These are phyloP conservation scores for Lolium multiflorum DNA, from an alignment of 176 grass and related monocot species.

Conservation along the genomic window DNA sequence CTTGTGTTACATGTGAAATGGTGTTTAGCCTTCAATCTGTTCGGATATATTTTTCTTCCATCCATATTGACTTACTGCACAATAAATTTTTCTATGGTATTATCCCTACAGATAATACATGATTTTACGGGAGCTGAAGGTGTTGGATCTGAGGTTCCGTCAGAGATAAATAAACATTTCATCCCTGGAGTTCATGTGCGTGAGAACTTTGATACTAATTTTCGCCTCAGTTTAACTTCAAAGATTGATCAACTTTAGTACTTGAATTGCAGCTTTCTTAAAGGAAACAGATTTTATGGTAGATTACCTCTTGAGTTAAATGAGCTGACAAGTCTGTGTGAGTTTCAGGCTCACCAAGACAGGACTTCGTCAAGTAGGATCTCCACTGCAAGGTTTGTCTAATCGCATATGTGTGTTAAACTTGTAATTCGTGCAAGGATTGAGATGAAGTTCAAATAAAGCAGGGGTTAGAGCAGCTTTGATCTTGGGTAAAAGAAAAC, in stretches of 20 bases:
- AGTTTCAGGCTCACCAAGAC: slow-evolving; percentile 37
- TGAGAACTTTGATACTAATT: slow-evolving; percentile 20
- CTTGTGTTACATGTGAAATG: neutral
- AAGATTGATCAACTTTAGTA: slow-evolving; percentile 3
- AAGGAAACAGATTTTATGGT: slow-evolving; percentile 53
- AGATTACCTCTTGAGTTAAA: slow-evolving; percentile 26
- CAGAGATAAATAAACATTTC: slow-evolving; percentile 44
- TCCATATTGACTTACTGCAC: slow-evolving; percentile 26
- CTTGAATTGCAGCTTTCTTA: slow-evolving; percentile 48
- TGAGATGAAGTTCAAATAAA: slow-evolving; percentile 9
- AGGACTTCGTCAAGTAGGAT: slow-evolving; percentile 26
- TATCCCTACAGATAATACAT: slow-evolving; percentile 55
- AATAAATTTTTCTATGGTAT: slow-evolving; percentile 63
- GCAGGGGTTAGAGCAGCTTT: neutral
- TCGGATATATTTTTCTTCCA: slow-evolving; percentile 3
- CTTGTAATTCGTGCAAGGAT: slow-evolving; percentile 1
- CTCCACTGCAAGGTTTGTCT: slow-evolving; percentile 38
- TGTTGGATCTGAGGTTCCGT: slow-evolving; percentile 63
- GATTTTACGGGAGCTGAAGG: slow-evolving; percentile 45
- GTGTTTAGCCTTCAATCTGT: neutral
- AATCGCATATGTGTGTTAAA: neutral
- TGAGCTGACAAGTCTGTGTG: slow-evolving; percentile 28
- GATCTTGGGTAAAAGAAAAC: neutral
- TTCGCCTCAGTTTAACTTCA: slow-evolving; percentile 14
- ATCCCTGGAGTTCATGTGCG: slow-evolving; percentile 55